These are phyloP conservation scores for Emergomyces africanus DNA, from an alignment of 2,329 filamentous ascomycete genomes.

Conservation along the genomic window DNA sequence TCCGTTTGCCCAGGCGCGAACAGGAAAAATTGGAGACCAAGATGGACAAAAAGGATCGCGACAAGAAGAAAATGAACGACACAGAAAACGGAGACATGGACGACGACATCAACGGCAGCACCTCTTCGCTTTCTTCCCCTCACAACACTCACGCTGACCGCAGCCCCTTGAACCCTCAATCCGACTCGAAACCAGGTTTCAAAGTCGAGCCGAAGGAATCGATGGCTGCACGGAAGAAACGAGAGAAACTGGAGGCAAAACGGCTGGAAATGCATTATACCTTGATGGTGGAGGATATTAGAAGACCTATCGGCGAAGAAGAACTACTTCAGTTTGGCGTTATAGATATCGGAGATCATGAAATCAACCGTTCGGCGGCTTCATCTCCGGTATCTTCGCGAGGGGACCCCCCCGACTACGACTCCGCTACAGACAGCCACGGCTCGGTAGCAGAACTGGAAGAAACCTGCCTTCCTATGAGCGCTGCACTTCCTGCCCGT, in stretches of 20 bases:
- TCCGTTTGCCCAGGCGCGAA: background rate
- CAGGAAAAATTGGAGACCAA: background rate
- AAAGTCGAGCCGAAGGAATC: conserved; percentile 1
- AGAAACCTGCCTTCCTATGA: background rate
- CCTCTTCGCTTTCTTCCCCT: background rate
- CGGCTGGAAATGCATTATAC: conserved; percentile 5
- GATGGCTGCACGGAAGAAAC: background rate
- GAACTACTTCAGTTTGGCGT: background rate
- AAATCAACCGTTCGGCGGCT: background rate
- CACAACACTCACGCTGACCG: background rate
- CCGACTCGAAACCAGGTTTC: background rate
- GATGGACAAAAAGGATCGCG: background rate
- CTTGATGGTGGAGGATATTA: conserved; percentile 4
- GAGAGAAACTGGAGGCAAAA: conserved; percentile 5
- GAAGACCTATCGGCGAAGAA: background rate
- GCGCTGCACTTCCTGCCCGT: background rate
- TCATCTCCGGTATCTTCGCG: background rate
- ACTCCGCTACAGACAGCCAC: background rate
- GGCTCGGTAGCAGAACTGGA: background rate
- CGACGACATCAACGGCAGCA: background rate
- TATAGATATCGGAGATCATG: background rate
- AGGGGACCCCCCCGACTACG: background rate
- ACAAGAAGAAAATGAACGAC: background rate
- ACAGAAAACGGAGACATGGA: background rate
- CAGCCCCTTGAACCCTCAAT: background rate